Evolutionary conservation across 2,329 filamentous ascomycete genomes (phyloP), one percentile per base, ranked within the genome.

Genomic region (Cordyceps javanica): DNA sequence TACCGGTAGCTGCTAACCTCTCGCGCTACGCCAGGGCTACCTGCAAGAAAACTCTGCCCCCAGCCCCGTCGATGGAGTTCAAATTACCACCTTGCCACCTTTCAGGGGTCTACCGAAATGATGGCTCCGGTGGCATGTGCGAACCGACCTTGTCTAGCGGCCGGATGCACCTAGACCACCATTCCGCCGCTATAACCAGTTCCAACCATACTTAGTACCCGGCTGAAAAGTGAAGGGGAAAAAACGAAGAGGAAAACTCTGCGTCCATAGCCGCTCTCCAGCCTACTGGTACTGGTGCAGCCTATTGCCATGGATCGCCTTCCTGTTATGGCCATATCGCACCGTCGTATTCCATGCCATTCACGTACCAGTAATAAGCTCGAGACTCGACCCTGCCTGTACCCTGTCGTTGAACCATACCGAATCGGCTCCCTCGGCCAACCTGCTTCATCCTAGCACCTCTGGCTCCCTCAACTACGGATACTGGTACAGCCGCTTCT

Each of bases 91-190:
- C 8, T 56, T 56, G 48, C 52, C 54, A 56, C 54, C 8, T 3
- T 19, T 32, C 45, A 56, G 54, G 53, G 54, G 54, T 56, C 54
- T 23, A 38, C 44, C 54, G 54, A 56, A 56, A 56, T 56, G 54
- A 56, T 26, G 54, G 45, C 54, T 42, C 44, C 44, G 50, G 54
- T 48, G 8, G 39, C 30, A 45, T 48, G 44, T 49, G 19, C 44
- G 45, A 56, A 42, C 23, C 45, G 46, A 56, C 44, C 44, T 56
- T 56, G 54, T 41, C 54, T 42, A 50, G 44, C 45, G 25, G 54
- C 34, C 45, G 54, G 44, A 56, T 39, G 44, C 34, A 38, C 23
- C 42, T 34, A 50, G 44, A 14, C 25, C 26, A 38, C 21, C 41
- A 16, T 55, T 55, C n/a, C 42, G n/a, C 21, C 26, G 14, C 41